phyloP scores from a whole-genome alignment of 768 basidiomycete genomes.

The Suillus ampliporus region DNA sequence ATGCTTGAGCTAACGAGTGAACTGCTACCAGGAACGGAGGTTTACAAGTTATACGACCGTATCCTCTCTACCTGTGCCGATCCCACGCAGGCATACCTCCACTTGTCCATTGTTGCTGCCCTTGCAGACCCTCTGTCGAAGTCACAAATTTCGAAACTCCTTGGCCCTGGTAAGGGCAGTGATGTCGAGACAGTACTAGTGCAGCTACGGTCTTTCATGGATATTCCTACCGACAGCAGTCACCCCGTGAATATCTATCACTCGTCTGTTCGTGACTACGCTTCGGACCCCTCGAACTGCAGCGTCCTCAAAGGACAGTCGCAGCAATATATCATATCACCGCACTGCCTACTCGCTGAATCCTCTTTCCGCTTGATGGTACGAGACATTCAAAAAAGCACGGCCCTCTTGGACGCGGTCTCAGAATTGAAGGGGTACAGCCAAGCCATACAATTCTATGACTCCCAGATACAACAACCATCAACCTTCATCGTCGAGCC shows the following conservation, averaged over 20 bases:
- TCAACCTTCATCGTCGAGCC: neutral
- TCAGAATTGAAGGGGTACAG: neutral
- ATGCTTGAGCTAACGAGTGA: neutral
- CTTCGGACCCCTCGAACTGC: neutral
- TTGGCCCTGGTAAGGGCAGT: neutral
- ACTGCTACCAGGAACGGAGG: neutral
- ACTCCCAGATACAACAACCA: neutral
- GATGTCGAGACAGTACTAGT: neutral
- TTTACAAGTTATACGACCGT: neutral
- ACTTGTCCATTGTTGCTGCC: neutral
- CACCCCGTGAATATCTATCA: neutral
- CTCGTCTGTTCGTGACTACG: neutral
- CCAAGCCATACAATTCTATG: neutral
- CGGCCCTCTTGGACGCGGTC: neutral
- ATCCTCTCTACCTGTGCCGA: neutral
- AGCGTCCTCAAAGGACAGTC: neutral
- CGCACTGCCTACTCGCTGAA: neutral
- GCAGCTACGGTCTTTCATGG: neutral
- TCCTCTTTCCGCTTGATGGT: neutral
- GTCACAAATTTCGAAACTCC: neutral
- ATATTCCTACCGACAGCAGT: neutral
- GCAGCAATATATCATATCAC: neutral
- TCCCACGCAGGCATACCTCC: neutral
- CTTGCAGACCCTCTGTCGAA: neutral
- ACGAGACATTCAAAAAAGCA: neutral